Base-by-base conservation (phyloP, 2,329 filamentous ascomycete genomes). In the Colletotrichum zoysiae region DNA sequence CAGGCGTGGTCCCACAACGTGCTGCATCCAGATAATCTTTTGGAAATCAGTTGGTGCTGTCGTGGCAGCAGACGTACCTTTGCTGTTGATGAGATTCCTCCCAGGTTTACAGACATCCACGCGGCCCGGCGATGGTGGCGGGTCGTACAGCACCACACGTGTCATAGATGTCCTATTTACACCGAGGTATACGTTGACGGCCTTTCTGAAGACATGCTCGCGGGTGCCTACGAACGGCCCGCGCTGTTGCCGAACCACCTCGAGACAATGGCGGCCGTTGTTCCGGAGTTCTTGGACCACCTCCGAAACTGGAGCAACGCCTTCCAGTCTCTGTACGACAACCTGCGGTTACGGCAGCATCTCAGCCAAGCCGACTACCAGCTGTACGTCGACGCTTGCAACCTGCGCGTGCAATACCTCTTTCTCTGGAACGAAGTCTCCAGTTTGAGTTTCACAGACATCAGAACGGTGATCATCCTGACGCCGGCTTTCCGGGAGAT, bases 401-500 rank as follows among this genome's bases (percentile, higher is more conserved):
- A 81, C 62, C 74, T 86, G 9, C 82, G 82, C 3, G 75, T 85
- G 42, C 83, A 85, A 33, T 85, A 84, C 65, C 76, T 84, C 40
- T 76, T 84, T 5, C 76, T 84, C 1, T 80, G 80, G 74, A 78
- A 83, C 35, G 82, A 84, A 68, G 78, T 82, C 0, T 76, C 78
- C 0, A 77, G 83, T 12, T 77, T 82, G 0, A 79, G 81, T 1
- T 84, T 81, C 74, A 80, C 78, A 5, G 77, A 80, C 46, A 75
- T 82, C 58, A 76, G 78, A 59, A 78, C 76, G 2, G 79, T 82
- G 46, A 79, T 78, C 33, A 74, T 76, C 3, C 77, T 85, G 33
- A 85, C 83, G 2, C 82, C 83, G 1, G 78, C 81, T 26, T 85
- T 85, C 73, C 78, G 76, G 14, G 83, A 86, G 74, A 81, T 85